A percentile compares a stretch with the other conserved stretches of the same genome.
Evolutionary conservation across 192 early-diverging fungal species (phyloP).

Genomic region (Umbelopsis sp.): DNA sequence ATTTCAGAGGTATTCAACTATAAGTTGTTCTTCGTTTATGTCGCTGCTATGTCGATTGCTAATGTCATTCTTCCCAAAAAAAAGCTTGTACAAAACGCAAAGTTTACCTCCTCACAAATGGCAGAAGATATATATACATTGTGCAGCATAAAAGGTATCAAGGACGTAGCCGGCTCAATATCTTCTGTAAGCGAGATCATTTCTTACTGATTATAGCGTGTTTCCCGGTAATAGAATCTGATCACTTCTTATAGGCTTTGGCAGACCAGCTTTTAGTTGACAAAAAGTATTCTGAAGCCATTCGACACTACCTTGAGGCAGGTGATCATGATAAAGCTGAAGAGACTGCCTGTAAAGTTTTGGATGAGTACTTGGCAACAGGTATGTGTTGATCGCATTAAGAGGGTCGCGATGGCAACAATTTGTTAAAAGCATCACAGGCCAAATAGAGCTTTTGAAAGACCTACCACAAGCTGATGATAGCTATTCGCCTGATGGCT

Average conservation of each 20-base stretch:
- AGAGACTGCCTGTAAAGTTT: neutral
- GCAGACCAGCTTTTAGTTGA: neutral
- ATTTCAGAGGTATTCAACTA: neutral
- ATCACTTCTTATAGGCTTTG: neutral
- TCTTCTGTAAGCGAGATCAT: neutral
- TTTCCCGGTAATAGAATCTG: neutral
- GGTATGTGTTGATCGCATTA: neutral
- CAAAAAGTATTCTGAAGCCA: neutral
- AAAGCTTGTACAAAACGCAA: constrained; percentile 1
- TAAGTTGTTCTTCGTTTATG: too few species aligned
- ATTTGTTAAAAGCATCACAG: neutral
- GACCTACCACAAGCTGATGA: neutral
- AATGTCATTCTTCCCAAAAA: too few species aligned
- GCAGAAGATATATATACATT: neutral
- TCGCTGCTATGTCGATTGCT: too few species aligned
- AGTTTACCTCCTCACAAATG: neutral
- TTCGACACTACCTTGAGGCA: neutral
- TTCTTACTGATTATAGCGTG: neutral
- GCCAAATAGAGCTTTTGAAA: neutral
- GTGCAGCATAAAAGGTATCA: neutral
- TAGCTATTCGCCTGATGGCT: neutral
- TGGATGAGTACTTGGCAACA: constrained; percentile 6
- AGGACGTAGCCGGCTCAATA: neutral
- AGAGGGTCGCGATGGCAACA: too few species aligned
- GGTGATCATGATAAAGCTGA: neutral